A percentile compares a stretch with the other conserved stretches of the same genome.
Evolutionary conservation across 2,329 filamentous ascomycete genomes (phyloP).

Genomic region (Ceratocystis eucalypticola): DNA sequence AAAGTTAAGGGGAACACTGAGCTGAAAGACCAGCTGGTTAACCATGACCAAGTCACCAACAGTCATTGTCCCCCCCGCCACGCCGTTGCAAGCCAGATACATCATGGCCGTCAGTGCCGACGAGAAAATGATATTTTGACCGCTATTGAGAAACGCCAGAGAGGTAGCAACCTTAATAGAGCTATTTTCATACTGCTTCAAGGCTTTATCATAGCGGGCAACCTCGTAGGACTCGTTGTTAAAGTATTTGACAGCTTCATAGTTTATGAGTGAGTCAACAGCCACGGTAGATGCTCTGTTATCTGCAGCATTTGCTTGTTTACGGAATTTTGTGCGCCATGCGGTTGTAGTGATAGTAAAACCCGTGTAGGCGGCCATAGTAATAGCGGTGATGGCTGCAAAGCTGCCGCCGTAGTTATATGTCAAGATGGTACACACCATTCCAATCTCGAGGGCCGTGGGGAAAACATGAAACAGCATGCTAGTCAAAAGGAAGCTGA

Average conservation of each 20-base stretch:
- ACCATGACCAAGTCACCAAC: conserved; percentile 97
- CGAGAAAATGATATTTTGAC: conserved; percentile 96
- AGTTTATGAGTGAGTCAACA: conserved; percentile 95
- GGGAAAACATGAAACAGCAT: conserved; percentile 98
- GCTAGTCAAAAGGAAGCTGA: conserved; percentile 89
- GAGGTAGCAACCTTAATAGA: conserved; percentile 97
- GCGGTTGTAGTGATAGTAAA: conserved; percentile 95
- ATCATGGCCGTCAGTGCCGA: conserved; percentile 92
- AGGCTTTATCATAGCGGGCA: conserved; percentile 71
- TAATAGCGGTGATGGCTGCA: conserved; percentile 74
- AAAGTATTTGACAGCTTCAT: conserved; percentile 98
- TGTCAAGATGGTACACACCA: conserved; percentile 92
- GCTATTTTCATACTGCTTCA: conserved; percentile 77
- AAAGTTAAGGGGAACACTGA: conserved; percentile 94
- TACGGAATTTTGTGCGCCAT: conserved; percentile 92
- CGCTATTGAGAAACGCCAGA: conserved; percentile 78
- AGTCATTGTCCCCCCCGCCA: conserved; percentile 66
- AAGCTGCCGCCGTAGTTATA: conserved; percentile 91
- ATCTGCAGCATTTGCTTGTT: conserved; percentile 89
- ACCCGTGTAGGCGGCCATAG: conserved; percentile 89
- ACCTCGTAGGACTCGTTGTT: conserved; percentile 98
- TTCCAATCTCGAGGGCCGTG: conserved; percentile 80
- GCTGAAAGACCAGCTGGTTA: conserved; percentile 95
- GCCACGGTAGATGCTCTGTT: conserved; percentile 91
- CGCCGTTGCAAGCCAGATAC: conserved; percentile 86